These are phyloP conservation scores for Asterochloris erici DNA, from an alignment of 139 green algal species.

Conservation along the genomic window DNA sequence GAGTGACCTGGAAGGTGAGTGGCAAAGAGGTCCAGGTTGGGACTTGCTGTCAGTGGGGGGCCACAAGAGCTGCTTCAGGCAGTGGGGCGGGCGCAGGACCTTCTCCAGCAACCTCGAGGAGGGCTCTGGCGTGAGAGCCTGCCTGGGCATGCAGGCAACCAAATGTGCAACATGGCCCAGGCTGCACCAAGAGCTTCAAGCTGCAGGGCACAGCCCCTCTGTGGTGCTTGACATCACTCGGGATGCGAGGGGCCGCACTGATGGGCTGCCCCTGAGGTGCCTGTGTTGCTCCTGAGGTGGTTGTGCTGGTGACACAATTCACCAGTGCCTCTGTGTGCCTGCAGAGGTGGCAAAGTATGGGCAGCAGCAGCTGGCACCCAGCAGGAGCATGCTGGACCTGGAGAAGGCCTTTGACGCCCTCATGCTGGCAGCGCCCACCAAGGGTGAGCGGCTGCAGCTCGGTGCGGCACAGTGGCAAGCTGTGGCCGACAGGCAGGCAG, in stretches of 20 bases:
- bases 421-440: slow-evolving; percentile 13
- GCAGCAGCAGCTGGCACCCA: too few species aligned
- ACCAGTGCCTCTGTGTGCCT: background rate
- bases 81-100: too few species aligned
- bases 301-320: slow-evolving; percentile 2
- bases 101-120: too few species aligned
- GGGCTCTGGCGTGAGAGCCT: too few species aligned
- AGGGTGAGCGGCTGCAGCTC: slow-evolving; percentile 3
- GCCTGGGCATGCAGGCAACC: too few species aligned
- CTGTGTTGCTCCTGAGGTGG: background rate
- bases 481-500: background rate
- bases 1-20: too few species aligned
- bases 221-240: background rate
- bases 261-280: background rate
- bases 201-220: too few species aligned
- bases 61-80: too few species aligned
- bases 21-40: too few species aligned
- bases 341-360: background rate
- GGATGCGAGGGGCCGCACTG: background rate
- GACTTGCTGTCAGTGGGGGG: too few species aligned
- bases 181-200: too few species aligned
- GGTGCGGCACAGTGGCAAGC: background rate
- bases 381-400: background rate
- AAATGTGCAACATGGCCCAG: too few species aligned
- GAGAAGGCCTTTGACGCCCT: slow-evolving; percentile 17